Evolutionary conservation across 1,284 basidiomycete genomes (phyloP), one percentile per base, ranked within the genome.

Genomic region (Ustilago trichophora): DNA sequence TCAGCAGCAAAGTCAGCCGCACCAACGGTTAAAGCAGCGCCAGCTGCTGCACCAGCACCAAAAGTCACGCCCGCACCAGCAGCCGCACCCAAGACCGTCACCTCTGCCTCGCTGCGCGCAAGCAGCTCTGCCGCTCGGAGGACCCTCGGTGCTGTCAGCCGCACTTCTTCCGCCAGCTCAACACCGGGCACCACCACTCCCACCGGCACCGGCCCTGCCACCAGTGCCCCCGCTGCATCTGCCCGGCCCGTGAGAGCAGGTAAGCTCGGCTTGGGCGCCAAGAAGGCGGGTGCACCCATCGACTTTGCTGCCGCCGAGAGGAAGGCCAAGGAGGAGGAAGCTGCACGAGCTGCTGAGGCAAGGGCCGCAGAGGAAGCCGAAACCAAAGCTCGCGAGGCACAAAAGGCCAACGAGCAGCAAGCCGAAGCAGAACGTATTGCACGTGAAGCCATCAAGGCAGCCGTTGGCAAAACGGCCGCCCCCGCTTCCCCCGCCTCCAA

Each of bases 281-380:
- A 77, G 44, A 77, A 77, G 48, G 75, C 71, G 1, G 71, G 58
- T 6, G 67, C 72, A 21, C 56, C 72, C 10, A 65, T 77, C 48
- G 65, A 79, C 59, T 81, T 80, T 59, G 79, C 79, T 42, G 77
- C 73, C 32, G 78, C 76, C 5, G 78, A 81, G 40, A 56, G 68
- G 13, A 72, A 72, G n/a, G 75, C 78, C 7, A 72, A 59, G 46
- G 70, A 77, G 40, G 75, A 80, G 52, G 77, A 80, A 38, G 70
- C 67, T 13, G 56, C 57, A 2, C 50, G 54, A 8, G 51, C 46
- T 21, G 66, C 55, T 21, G 62, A 67, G 35, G 40, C 56, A 15
- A 60, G 71, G 50, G 66, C 69, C 10, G 44, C 68, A 19, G 56
- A 72, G 29, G 59, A 73, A 15, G 76, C 72, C 4, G 73, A 75